These are phyloP conservation scores for Pythium brassicae DNA, from an alignment of 352 stramenopile species.

Conservation along the genomic window DNA sequence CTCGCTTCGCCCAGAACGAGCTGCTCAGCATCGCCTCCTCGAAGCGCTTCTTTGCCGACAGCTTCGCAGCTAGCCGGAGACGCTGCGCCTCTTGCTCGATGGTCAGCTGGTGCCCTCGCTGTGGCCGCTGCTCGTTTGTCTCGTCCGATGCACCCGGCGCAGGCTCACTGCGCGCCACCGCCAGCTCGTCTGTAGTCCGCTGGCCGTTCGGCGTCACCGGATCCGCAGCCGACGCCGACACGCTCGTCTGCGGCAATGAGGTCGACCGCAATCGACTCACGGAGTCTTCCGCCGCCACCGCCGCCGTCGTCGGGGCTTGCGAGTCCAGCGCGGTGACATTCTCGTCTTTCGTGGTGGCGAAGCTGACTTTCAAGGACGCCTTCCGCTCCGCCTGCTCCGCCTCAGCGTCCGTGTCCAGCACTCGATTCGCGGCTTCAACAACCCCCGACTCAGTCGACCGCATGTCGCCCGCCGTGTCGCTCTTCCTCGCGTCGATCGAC, in stretches of 20 bases:
- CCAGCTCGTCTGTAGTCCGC: slow-evolving; percentile 2
- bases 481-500: slow-evolving; percentile 1
- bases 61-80: slow-evolving; percentile 55
- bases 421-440: background rate
- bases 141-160: background rate
- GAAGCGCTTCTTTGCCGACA: slow-evolving; percentile 70
- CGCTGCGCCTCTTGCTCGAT: slow-evolving; percentile 62
- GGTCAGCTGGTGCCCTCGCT: slow-evolving; percentile 51
- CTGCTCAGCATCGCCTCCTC: slow-evolving; percentile 72
- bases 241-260: slow-evolving; percentile 7
- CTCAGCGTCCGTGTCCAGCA: background rate
- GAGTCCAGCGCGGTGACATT: background rate
- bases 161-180: slow-evolving; percentile 1
- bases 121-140: slow-evolving; percentile 33
- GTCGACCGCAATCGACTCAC: slow-evolving; percentile 7
- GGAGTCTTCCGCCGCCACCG: slow-evolving; percentile 2
- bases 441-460: too few relatives aligned
- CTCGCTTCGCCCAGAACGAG: slow-evolving; percentile 55
- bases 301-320: too few relatives aligned
- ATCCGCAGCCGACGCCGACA: background rate
- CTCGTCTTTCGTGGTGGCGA: slow-evolving; percentile 9
- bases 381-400: slow-evolving; percentile 10
- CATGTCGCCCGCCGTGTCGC: too few relatives aligned
- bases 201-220: slow-evolving; percentile 10
- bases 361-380: slow-evolving; percentile 12